Evolutionary conservation across 1,284 basidiomycete genomes (phyloP).

Genomic region (Malassezia psittaci): DNA sequence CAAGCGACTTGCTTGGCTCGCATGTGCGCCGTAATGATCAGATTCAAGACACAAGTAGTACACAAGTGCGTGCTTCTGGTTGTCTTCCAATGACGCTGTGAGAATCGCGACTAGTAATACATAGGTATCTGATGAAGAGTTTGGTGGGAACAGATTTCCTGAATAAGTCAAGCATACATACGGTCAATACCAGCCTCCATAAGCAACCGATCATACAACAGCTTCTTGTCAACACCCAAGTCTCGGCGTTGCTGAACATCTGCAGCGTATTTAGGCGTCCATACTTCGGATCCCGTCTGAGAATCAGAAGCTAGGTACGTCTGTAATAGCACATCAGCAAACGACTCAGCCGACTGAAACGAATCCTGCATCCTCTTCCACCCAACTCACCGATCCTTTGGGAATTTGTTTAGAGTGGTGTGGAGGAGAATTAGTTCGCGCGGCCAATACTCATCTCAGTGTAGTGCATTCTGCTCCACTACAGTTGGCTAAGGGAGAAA

Average conservation of each 20-base stretch:
- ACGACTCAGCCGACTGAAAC: conserved; percentile 12
- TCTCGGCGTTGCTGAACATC: conserved; percentile 8
- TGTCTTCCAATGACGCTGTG: background rate
- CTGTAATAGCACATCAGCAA: conserved; percentile 10
- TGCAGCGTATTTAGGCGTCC: conserved; percentile 7
- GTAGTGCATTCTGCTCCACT: background rate
- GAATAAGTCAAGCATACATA: background rate
- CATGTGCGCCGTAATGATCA: background rate
- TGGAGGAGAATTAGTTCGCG: no score
- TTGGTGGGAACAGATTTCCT: conserved; percentile 13
- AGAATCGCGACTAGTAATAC: conserved; percentile 13
- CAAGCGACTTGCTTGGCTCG: background rate
- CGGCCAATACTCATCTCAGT: no score
- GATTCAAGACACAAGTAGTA: conserved; percentile 11
- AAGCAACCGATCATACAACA: conserved; percentile 12
- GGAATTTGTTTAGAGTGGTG: no score
- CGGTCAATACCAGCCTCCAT: conserved; percentile 1
- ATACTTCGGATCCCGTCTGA: background rate
- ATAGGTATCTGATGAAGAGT: background rate
- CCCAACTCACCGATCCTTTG: no score
- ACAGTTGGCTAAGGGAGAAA: no score
- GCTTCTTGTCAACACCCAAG: background rate
- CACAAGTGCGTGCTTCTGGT: background rate
- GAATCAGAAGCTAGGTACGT: conserved; percentile 3
- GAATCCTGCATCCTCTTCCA: no score